Base-by-base conservation (phyloP, 1,284 basidiomycete genomes). In the Baeospora myosura region DNA sequence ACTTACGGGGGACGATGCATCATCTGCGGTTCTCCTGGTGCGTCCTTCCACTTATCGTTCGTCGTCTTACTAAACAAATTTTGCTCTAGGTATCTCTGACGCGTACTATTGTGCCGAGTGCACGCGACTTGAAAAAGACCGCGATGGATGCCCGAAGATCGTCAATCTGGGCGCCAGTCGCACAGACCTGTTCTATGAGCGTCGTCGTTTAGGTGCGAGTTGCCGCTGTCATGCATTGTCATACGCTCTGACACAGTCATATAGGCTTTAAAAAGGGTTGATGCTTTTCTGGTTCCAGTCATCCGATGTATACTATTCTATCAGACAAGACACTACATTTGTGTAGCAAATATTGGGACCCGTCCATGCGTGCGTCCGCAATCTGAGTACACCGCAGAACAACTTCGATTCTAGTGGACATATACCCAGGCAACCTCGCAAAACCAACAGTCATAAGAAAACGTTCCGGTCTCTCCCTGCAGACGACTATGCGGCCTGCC, bases 121-220 rank as follows among this genome's bases (percentile, higher is more conserved):
- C 57, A 97, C 93, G 20, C 72, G 92, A 41, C 68, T 98, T 42
- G 96, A 99, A 62, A 98, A 98, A 59, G 95, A 98, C 57, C 71
- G 96, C 23, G 96, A 99, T 59, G 96, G 96, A 0, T 99, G 96
- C 68, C 94, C 94, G 1, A 97, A 98, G 74, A 96, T 98, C 52
- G 92, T 98, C 54, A 98, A 98, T 57, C 71, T 96, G 14, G 93
- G 93, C 46, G 87, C 89, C 12, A 89, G 85, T 55, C 71, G 88
- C 54, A 92, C 89, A 37, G 89, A 93, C 60, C 61, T 92, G 34
- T 93, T 93, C 71, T 93, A 92, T 54, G 89, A 92, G 60, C 70
- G 89, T 49, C 77, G 87, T 58, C 74, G 86, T 55, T 65, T 89
- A 48, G 83, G 82, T 82, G 51, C 36, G 75, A 61, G 14, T 23